Evolutionary conservation across 2,329 filamentous ascomycete species (phyloP).

Genomic region (Hysterium pulicare): DNA sequence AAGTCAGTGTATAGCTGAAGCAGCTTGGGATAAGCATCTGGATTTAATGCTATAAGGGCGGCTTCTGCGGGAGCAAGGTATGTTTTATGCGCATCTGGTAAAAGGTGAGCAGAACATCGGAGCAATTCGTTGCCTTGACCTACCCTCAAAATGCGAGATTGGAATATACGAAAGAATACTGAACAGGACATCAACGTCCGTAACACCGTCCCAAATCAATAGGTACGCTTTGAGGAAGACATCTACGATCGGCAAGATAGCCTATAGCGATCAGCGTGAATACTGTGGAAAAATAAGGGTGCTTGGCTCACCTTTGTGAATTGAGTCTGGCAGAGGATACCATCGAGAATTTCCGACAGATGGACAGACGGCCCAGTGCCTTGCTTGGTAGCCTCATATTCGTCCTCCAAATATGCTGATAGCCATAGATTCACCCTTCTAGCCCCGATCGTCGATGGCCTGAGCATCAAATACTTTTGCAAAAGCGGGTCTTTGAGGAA

Average conservation of each 20-base stretch:
- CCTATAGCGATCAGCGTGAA: slow-evolving; percentile 19
- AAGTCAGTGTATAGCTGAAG: slow-evolving; percentile 66
- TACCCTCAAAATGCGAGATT: slow-evolving; percentile 57
- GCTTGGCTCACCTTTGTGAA: slow-evolving; percentile 31
- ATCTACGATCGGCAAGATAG: slow-evolving; percentile 25
- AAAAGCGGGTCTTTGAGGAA: slow-evolving; percentile 72
- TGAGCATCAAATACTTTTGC: slow-evolving; percentile 69
- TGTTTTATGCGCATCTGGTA: slow-evolving; percentile 28
- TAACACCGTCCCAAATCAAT: slow-evolving; percentile 33
- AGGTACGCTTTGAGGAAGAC: slow-evolving; percentile 36
- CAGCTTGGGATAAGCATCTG: slow-evolving; percentile 56
- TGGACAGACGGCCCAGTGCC: slow-evolving; percentile 16
- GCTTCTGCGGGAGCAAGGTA: slow-evolving; percentile 42
- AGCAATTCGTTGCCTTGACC: slow-evolving; percentile 21
- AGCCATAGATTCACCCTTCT: slow-evolving; percentile 39
- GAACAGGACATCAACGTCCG: slow-evolving; percentile 45
- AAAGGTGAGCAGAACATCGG: slow-evolving; percentile 3
- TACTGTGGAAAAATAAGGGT: not conserved
- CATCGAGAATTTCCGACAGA: slow-evolving; percentile 30
- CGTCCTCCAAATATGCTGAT: slow-evolving; percentile 34
- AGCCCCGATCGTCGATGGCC: slow-evolving; percentile 23
- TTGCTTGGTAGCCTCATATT: slow-evolving; percentile 20
- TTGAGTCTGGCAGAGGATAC: slow-evolving; percentile 29
- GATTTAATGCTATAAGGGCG: slow-evolving; percentile 34
- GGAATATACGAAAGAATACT: slow-evolving; percentile 44